These are phyloP conservation scores for Neltuma alba DNA, from an alignment of 306 rosid genomes.

Conservation along the genomic window DNA sequence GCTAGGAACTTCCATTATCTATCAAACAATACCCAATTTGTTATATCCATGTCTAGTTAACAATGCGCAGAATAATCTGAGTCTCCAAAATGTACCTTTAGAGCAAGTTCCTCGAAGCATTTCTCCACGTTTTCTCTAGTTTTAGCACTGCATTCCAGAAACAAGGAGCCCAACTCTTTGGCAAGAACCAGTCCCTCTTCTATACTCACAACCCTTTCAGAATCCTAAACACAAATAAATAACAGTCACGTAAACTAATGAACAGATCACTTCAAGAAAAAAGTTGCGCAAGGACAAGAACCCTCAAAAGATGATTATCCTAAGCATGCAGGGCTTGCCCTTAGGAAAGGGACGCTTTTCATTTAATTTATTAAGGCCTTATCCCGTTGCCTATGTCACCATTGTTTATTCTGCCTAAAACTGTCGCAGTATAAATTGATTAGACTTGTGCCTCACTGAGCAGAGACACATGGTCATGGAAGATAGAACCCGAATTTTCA, in stretches of 20 bases:
- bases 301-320: neutral
- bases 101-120: constrained; percentile 87
- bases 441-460: neutral
- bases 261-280: constrained; percentile 5
- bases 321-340: neutral
- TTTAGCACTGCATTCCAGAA: constrained; percentile 95
- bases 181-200: constrained; percentile 92
- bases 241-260: neutral
- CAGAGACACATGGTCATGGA: neutral
- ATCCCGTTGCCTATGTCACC: neutral
- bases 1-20: constrained; percentile 95
- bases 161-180: constrained; percentile 76
- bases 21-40: constrained; percentile 29
- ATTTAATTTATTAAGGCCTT: neutral
- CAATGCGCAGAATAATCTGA: constrained; percentile 4
- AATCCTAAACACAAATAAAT: constrained; percentile 56
- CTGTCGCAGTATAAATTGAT: neutral
- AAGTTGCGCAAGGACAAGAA: neutral
- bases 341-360: neutral
- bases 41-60: constrained; percentile 36
- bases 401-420: neutral
- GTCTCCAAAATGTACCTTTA: constrained; percentile 60
- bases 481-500: neutral
- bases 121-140: constrained; percentile 87
- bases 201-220: constrained; percentile 85